Evolutionary conservation across 2,329 filamentous ascomycete species (phyloP), one percentile per base, ranked within the genome.

Genomic region (Emergomyces africanus): DNA sequence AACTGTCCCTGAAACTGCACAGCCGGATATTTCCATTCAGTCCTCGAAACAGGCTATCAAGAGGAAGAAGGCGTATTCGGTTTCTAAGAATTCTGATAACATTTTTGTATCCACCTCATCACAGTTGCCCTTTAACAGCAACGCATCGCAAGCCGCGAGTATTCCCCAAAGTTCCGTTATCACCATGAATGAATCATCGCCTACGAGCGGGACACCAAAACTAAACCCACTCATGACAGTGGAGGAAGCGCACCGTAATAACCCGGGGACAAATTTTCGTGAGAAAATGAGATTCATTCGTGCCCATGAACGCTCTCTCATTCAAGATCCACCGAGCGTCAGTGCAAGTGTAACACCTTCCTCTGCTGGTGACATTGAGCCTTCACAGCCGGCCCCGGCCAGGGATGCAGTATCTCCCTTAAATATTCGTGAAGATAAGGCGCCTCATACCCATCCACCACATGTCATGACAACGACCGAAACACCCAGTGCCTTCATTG

Each of bases 311-410:
- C 63, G 62, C n/a, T 66, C 67, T 30, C 67, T 63, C 54, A 56
- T 57, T n/a, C 62, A 60, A 9, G 54, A 65, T 28, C 57, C 63
- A 25, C 65, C 66, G 56, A 63, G 58, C 48, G 60, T 60, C n/a
- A 66, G 66, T 51, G 59, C 64, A n/a, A 72, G 70, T 30, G 67
- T 61, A n/a, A 75, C 73, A 5, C 72, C 74, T n/a, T 75, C 74
- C n/a, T 75, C 72, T 35, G 67, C 69, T 3, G 72, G 69, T 6
- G 73, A 75, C 65, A 72, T 75, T 39, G 71, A 75, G 41, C 65
- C 73, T 50, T 65, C 66, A 9, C 63, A 61, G 2, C 65, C 69
- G 30, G 59, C 64, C 12, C 59, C 69, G 37, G 57, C 68, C 2
- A 68, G 70, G 0, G 69, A 72, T 59, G 65, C 61, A 28, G 65